Conservation (phyloP, 352 stramenopile genomes). For the Phytophthora pistaciae region DNA sequence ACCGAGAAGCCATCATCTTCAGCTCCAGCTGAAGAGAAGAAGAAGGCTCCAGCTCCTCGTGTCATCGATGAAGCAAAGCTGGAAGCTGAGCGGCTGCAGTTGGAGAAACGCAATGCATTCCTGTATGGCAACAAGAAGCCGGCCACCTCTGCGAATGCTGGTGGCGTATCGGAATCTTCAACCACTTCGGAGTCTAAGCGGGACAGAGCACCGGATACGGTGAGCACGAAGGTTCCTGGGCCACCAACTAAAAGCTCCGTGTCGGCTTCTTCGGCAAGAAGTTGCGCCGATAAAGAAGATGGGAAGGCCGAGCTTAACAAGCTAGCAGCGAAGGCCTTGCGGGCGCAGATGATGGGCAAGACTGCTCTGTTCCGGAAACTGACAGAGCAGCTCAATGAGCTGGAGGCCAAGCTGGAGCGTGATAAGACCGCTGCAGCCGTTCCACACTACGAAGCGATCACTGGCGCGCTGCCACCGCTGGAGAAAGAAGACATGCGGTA, state of each 20-base stretch:
- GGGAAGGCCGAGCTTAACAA: constrained; percentile 78
- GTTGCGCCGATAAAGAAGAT: constrained; percentile 20
- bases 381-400: constrained; percentile 82
- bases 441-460: constrained; percentile 71
- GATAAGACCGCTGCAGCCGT: constrained; percentile 47
- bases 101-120: constrained; percentile 66
- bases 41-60: background rate
- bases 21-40: constrained; percentile 15
- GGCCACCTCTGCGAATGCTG: background rate
- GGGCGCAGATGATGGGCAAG: constrained; percentile 89
- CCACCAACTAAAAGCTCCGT: constrained; percentile 13
- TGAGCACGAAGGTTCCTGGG: background rate
- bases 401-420: constrained; percentile 71
- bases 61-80: constrained; percentile 39
- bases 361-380: constrained; percentile 73
- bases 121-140: constrained; percentile 57
- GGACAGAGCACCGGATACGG: background rate
- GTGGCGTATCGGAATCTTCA: constrained; percentile 1
- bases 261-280: constrained; percentile 8
- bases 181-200: background rate
- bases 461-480: constrained; percentile 65
- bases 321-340: constrained; percentile 75
- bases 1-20: background rate
- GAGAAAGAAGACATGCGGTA: constrained; percentile 76
- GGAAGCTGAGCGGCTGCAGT: constrained; percentile 46